These are phyloP conservation scores for Exophiala mesophila DNA, from an alignment of 2,329 filamentous ascomycete species.

Conservation along the genomic window DNA sequence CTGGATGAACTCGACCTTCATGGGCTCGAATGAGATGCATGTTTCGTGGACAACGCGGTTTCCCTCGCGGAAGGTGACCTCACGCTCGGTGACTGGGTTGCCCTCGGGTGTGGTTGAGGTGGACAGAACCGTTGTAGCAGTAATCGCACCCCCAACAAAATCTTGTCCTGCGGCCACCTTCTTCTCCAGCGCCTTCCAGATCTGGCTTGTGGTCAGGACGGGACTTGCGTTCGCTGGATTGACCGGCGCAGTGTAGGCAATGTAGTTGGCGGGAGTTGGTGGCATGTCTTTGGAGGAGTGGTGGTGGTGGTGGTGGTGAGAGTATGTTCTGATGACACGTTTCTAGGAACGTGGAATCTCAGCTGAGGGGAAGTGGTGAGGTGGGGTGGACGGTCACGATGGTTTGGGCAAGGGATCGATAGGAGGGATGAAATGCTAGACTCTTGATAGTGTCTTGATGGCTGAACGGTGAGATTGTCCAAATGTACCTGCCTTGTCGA, in stretches of 20 bases:
- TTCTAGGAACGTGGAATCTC: not conserved
- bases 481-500: too few relatives aligned
- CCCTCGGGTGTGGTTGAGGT: slow-evolving; percentile 17
- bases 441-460: too few relatives aligned
- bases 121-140: slow-evolving; percentile 24
- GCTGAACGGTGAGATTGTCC: too few relatives aligned
- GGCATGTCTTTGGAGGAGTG: too few relatives aligned
- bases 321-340: too few relatives aligned
- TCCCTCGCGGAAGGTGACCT: slow-evolving; percentile 27
- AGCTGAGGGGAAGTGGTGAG: not conserved
- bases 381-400: not conserved
- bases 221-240: slow-evolving; percentile 32
- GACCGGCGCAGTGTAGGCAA: slow-evolving; percentile 36
- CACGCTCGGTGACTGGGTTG: slow-evolving; percentile 25
- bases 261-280: slow-evolving; percentile 29
- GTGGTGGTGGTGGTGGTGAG: too few relatives aligned
- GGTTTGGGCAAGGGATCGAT: too few relatives aligned
- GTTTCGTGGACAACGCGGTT: slow-evolving; percentile 25
- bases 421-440: too few relatives aligned
- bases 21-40: slow-evolving; percentile 24
- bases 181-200: slow-evolving; percentile 33
- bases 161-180: slow-evolving; percentile 29
- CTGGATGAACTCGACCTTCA: slow-evolving; percentile 29
- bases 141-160: slow-evolving; percentile 29
- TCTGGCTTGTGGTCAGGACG: slow-evolving; percentile 31